phyloP scores from a whole-genome alignment of 345 rosid species.

The Hevea brasiliensis region DNA sequence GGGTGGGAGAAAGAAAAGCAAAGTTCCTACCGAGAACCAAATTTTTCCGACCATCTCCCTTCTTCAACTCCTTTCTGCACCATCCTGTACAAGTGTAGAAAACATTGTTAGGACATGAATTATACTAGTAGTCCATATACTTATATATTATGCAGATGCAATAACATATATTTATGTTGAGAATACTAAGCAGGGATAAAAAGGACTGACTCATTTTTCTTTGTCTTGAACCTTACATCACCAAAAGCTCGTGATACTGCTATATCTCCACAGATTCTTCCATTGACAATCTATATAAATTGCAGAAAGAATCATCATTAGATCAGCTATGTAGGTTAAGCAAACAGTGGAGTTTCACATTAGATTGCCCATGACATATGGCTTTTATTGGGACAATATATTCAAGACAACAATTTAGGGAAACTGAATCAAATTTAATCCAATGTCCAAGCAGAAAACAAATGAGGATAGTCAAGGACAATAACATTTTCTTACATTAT shows the following conservation, averaged over 20 bases:
- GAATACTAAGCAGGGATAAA: slow-evolving; percentile 11
- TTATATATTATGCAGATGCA: background rate
- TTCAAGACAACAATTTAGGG: background rate
- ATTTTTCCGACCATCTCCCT: slow-evolving; percentile 88
- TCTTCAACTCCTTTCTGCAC: slow-evolving; percentile 79
- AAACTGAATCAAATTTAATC: background rate
- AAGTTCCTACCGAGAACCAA: slow-evolving; percentile 65
- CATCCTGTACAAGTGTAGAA: slow-evolving; percentile 55
- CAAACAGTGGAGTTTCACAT: background rate
- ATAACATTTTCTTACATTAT: background rate
- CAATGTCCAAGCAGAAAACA: background rate
- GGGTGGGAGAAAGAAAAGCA: background rate
- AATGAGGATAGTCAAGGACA: background rate
- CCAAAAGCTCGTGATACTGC: slow-evolving; percentile 97
- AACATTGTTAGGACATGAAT: slow-evolving; percentile 13
- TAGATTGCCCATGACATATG: background rate
- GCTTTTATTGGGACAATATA: background rate
- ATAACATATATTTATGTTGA: background rate
- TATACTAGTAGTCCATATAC: background rate
- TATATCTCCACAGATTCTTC: slow-evolving; percentile 94
- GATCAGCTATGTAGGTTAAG: slow-evolving; percentile 4
- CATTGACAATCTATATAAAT: slow-evolving; percentile 62
- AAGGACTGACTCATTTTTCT: slow-evolving; percentile 70
- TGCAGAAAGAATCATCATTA: slow-evolving; percentile 13
- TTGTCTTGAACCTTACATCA: slow-evolving; percentile 82